Percentiles rank a stretch among this genome's conserved stretches.
Conservation (phyloP, 2,329 filamentous ascomycete genomes). For the Teratosphaeria destructans region DNA sequence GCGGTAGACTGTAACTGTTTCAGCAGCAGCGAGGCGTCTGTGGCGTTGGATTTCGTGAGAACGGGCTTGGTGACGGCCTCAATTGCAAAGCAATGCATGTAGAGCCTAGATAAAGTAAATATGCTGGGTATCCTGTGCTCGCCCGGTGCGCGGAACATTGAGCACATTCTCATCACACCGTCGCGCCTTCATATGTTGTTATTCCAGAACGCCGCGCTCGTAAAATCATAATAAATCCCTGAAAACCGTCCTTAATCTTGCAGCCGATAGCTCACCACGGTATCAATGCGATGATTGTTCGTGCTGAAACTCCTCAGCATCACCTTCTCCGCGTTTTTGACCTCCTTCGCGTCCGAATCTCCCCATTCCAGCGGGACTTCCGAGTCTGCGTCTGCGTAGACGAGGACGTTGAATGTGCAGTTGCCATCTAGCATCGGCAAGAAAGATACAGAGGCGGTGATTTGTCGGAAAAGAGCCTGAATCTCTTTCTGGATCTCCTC, state of each 20-base stretch:
- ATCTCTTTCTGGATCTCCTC: constrained; percentile 92
- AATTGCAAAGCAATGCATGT: not conserved
- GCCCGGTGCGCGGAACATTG: not conserved
- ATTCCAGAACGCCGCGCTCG: not conserved
- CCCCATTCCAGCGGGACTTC: constrained; percentile 98
- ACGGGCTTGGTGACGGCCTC: not conserved
- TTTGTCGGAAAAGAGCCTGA: constrained; percentile 92
- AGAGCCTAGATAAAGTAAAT: not conserved
- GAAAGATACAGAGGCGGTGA: constrained; percentile 95
- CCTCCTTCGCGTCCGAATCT: constrained; percentile 96
- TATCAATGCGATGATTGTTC: constrained; percentile 86
- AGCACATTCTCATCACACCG: not conserved
- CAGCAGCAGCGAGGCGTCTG: not conserved
- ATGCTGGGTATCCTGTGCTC: not conserved
- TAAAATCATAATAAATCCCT: not conserved
- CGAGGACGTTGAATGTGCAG: constrained; percentile 97
- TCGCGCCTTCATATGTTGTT: not conserved
- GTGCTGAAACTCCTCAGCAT: constrained; percentile 95
- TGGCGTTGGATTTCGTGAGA: not conserved
- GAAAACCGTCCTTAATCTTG: not conserved
- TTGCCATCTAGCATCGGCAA: constrained; percentile 85
- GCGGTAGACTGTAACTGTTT: not conserved
- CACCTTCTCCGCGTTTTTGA: constrained; percentile 85
- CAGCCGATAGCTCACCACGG: constrained; percentile 80
- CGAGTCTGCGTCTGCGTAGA: constrained; percentile 93